Base-by-base conservation (phyloP, 805 yeast genomes). In the Blastobotrys terrestris region DNA sequence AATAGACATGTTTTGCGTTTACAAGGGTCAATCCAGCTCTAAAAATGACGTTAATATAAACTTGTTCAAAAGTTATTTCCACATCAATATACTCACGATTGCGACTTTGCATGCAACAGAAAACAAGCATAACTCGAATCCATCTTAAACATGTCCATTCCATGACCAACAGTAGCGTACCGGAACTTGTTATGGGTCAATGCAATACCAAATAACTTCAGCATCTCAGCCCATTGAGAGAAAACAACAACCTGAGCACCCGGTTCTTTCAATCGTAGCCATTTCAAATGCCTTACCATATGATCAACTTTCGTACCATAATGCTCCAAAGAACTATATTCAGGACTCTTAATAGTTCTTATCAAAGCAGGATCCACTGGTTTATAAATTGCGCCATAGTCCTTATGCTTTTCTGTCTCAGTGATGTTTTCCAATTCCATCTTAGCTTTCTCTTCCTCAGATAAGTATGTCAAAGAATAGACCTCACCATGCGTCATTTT, bases 281-380 rank as follows among this genome's bases (percentile, higher is more conserved):
- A 85, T 50, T 82, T 66, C 3, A 86, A 77, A 55, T 87, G 89
- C 60, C 83, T 79, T 7, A 90, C 77, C 42, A 92, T 85, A 73
- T 82, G 78, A 68, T 94, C 96, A 39, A 92, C 80, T 63, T 94
- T 94, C 1, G 96, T 80, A 8, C 98, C 96, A 67, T 84, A 91
- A 11, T 26, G 35, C 11, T 26, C 35, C 11, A 26, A 26, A 26
- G 35, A n/a, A 8, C 21, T 20, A 16, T 44, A 44, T 22, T 44
- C 46, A 6, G 18, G 18, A 18, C 26, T 18, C 31, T 21, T 18
- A 16, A 44, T 18, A 5, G n/a, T 20, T 13, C 31, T 44, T 6
- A 44, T 44, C 21, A 44, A 20, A 18, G 7, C 31, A 6, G 18
- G 18, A 14, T 18, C 18, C 5, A 44, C 31, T 14, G 46, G 46